Percentiles rank a stretch among this genome's conserved stretches.
phyloP scores from a whole-genome alignment of 2,329 filamentous ascomycete genomes.

The Calonectria naviculata region DNA sequence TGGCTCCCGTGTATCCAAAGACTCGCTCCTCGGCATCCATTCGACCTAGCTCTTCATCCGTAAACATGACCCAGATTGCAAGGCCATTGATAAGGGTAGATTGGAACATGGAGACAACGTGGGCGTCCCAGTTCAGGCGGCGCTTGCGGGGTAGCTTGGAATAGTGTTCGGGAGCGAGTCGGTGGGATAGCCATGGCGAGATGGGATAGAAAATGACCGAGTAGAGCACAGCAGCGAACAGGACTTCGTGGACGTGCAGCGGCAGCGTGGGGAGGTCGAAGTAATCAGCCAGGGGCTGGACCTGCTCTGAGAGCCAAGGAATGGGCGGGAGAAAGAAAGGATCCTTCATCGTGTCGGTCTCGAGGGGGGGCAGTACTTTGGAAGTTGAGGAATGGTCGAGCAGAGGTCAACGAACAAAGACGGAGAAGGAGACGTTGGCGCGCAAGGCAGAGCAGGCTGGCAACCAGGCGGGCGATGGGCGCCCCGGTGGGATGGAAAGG shows the following conservation, averaged over 20 bases:
- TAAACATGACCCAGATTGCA: constrained; percentile 78
- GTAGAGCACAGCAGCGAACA: constrained; percentile 75
- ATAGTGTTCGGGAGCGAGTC: constrained; percentile 74
- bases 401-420: neutral
- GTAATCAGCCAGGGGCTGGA: constrained; percentile 73
- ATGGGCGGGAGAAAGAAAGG: constrained; percentile 74
- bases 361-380: neutral
- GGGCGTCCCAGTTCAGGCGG: constrained; percentile 84
- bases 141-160: constrained; percentile 70
- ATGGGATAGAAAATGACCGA: constrained; percentile 73
- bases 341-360: constrained; percentile 70
- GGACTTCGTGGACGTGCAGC: constrained; percentile 81
- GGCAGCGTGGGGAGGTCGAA: constrained; percentile 74
- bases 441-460: neutral
- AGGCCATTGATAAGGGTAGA: constrained; percentile 76
- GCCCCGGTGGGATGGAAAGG: constrained; percentile 9
- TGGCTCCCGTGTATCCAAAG: constrained; percentile 81
- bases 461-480: neutral
- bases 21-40: constrained; percentile 77
- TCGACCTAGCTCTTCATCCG: constrained; percentile 73
- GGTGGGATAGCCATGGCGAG: constrained; percentile 73
- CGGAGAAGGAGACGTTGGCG: neutral
- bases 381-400: neutral
- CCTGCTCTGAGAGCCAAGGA: constrained; percentile 65
- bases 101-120: constrained; percentile 87